Evolutionary conservation across 2,329 filamentous ascomycete genomes (phyloP).

Genomic region (Exophiala mesophila): DNA sequence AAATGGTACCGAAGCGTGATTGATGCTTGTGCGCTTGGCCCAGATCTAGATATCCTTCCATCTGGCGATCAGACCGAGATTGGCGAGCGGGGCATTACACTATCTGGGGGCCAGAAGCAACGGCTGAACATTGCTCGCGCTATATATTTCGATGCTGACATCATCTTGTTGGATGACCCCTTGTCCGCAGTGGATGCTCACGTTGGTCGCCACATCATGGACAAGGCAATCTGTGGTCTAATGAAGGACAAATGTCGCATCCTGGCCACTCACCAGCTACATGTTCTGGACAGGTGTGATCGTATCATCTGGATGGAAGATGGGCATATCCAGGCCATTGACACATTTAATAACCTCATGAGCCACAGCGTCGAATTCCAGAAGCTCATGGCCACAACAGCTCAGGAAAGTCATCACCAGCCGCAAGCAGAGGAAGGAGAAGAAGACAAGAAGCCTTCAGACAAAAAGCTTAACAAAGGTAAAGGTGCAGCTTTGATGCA

Average conservation of each 20-base stretch:
- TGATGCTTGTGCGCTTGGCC: constrained; percentile 74
- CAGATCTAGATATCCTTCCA: constrained; percentile 90
- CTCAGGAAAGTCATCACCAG: constrained; percentile 54
- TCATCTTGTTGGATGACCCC: constrained; percentile 61
- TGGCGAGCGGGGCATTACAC: constrained; percentile 89
- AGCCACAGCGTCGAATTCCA: constrained; percentile 70
- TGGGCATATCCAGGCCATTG: constrained; percentile 75
- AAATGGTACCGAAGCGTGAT: constrained; percentile 82
- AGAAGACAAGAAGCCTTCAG: constrained; percentile 46
- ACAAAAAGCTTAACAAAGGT: constrained; percentile 43
- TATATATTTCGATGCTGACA: constrained; percentile 60
- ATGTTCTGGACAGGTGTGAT: constrained; percentile 85
- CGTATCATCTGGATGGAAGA: constrained; percentile 90
- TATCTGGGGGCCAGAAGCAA: constrained; percentile 93
- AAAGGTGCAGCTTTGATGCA: constrained; percentile 44
- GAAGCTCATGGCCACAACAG: constrained; percentile 73
- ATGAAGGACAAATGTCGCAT: constrained; percentile 85
- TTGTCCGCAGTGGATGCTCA: constrained; percentile 54
- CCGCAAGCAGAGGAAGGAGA: constrained; percentile 43
- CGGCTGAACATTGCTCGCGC: constrained; percentile 86
- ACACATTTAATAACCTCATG: constrained; percentile 88
- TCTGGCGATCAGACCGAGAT: constrained; percentile 86
- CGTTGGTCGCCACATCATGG: constrained; percentile 71
- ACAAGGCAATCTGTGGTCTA: constrained; percentile 85
- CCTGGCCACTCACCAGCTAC: constrained; percentile 89